Conservation (phyloP, 148 eudicot genomes). For the Salicornia ramosissima region DNA sequence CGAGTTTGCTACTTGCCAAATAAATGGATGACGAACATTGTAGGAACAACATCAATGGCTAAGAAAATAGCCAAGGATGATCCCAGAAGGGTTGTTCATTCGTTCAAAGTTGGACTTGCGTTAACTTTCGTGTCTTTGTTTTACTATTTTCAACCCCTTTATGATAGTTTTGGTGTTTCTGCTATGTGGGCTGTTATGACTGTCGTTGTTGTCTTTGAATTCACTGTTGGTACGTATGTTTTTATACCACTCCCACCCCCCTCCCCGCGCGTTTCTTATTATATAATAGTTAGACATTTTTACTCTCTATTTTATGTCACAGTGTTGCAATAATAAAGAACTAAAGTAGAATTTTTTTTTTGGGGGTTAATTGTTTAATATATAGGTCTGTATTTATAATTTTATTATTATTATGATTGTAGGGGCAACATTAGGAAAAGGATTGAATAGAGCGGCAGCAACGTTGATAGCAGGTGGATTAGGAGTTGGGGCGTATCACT, state of each 20-base stretch:
- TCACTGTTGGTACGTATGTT: conserved; percentile 42
- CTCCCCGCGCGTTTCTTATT: too few relatives aligned
- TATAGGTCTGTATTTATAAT: not conserved
- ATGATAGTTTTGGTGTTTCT: conserved; percentile 45
- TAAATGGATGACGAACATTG: not conserved
- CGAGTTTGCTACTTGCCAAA: not conserved
- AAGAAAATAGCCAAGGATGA: conserved; percentile 40
- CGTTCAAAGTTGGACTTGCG: conserved; percentile 53
- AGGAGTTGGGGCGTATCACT: conserved; percentile 60
- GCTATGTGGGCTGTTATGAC: conserved; percentile 74
- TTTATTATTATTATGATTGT: not conserved
- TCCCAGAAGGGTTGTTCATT: conserved; percentile 47
- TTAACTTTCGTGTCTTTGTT: conserved; percentile 45
- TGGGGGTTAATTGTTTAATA: not conserved
- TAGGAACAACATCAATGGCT: not conserved
- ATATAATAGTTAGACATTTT: too few relatives aligned
- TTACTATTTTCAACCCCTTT: conserved; percentile 45
- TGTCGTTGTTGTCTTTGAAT: conserved; percentile 59
- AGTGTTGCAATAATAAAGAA: too few relatives aligned
- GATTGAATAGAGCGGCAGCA: conserved; percentile 59
- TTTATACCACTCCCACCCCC: too few relatives aligned
- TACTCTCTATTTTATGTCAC: too few relatives aligned
- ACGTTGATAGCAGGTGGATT: conserved; percentile 65
- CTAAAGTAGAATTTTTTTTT: too few relatives aligned
- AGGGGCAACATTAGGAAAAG: conserved; percentile 75